Evolutionary conservation across 2,329 filamentous ascomycete genomes (phyloP).

Genomic region (Paecilomyces niveus): DNA sequence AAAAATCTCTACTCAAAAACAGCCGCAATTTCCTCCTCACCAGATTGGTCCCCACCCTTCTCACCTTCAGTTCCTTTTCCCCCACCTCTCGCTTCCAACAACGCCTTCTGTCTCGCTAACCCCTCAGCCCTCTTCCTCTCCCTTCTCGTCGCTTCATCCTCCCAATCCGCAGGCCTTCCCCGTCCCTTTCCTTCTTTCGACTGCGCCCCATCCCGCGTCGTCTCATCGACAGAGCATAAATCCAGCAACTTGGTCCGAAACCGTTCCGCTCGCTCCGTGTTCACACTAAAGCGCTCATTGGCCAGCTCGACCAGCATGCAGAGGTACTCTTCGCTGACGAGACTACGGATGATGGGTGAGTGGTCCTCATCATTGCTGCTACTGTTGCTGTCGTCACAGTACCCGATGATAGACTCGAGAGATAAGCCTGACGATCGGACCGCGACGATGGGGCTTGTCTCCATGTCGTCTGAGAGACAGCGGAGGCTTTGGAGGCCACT

Average conservation of each 20-base stretch:
- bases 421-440: slow-evolving; percentile 76
- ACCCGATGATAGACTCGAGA: slow-evolving; percentile 74
- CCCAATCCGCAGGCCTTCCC: slow-evolving; percentile 24
- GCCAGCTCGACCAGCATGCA: slow-evolving; percentile 59
- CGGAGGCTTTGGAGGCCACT: slow-evolving; percentile 68
- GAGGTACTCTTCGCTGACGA: slow-evolving; percentile 64
- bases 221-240: slow-evolving; percentile 8
- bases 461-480: slow-evolving; percentile 32
- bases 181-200: slow-evolving; percentile 5
- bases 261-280: slow-evolving; percentile 32
- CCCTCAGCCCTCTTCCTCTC: slow-evolving; percentile 37
- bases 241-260: slow-evolving; percentile 25
- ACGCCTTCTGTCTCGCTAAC: slow-evolving; percentile 24
- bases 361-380: slow-evolving; percentile 22
- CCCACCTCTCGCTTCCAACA: slow-evolving; percentile 3
- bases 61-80: not conserved
- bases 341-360: slow-evolving; percentile 37
- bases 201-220: not conserved
- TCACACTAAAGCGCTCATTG: slow-evolving; percentile 51
- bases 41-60: not conserved
- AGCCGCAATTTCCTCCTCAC: not conserved
- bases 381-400: slow-evolving; percentile 27
- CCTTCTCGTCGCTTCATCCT: slow-evolving; percentile 29
- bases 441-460: slow-evolving; percentile 66
- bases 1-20: not conserved